These are phyloP conservation scores for Aegilops speltoides DNA, from an alignment of 176 grass and related monocot species.

Conservation along the genomic window DNA sequence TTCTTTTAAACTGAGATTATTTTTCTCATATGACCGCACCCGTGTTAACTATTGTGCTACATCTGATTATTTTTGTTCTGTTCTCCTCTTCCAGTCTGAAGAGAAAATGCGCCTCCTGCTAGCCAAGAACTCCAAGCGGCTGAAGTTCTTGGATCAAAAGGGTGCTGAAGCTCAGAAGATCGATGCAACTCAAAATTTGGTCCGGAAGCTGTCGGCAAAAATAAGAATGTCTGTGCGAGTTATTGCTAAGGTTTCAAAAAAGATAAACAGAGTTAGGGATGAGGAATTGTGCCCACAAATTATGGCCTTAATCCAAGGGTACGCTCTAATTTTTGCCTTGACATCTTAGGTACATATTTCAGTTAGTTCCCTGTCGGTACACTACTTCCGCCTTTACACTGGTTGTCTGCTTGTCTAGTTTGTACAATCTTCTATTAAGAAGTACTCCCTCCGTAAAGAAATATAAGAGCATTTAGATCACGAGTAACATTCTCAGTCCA, in stretches of 20 bases:
- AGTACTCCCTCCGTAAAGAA: no score
- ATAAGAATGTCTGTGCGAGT: slow-evolving; percentile 68
- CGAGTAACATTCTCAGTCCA: neutral
- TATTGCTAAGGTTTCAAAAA: slow-evolving; percentile 65
- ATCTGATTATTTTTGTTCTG: slow-evolving; percentile 13
- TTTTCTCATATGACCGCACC: neutral
- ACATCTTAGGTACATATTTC: neutral
- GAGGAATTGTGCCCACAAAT: slow-evolving; percentile 87
- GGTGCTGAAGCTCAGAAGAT: slow-evolving; percentile 77
- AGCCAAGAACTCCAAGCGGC: slow-evolving; percentile 58
- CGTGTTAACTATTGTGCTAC: neutral
- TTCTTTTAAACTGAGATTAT: neutral
- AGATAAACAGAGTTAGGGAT: slow-evolving; percentile 80
- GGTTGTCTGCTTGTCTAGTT: neutral
- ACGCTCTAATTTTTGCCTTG: slow-evolving; percentile 20
- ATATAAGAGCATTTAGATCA: no score
- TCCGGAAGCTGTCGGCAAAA: slow-evolving; percentile 63
- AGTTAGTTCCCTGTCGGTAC: neutral
- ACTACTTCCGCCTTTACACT: neutral
- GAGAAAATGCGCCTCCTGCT: slow-evolving; percentile 87
- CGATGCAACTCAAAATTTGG: slow-evolving; percentile 53
- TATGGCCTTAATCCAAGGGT: slow-evolving; percentile 72
- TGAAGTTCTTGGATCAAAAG: slow-evolving; percentile 67
- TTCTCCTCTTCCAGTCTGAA: slow-evolving; percentile 56
- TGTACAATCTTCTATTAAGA: neutral